Evolutionary conservation across 2,329 filamentous ascomycete species (phyloP).

Genomic region (Cladophialophora psammophila): DNA sequence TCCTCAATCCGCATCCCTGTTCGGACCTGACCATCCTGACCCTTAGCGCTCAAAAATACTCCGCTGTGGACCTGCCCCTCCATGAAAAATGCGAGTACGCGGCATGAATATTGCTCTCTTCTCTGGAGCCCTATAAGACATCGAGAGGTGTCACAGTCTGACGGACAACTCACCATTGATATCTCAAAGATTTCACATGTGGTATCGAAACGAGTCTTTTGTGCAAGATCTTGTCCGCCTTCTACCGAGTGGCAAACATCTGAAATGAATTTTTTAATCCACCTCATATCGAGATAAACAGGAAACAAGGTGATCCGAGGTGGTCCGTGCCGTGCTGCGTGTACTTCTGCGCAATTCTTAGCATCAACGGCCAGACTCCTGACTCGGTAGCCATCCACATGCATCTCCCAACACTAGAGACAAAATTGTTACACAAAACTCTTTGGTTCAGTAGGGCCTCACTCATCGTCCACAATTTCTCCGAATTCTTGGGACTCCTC

Average conservation of each 20-base stretch:
- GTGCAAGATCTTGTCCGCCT: background rate
- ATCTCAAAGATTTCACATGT: background rate
- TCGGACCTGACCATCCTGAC: background rate
- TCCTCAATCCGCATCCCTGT: background rate
- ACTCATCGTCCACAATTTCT: conserved; percentile 49
- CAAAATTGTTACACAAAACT: conserved; percentile 37
- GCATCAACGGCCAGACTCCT: conserved; percentile 6
- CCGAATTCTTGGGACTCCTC: conserved; percentile 47
- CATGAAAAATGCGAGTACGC: background rate
- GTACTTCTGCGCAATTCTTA: background rate
- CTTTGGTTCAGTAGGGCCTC: conserved; percentile 50
- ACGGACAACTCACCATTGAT: background rate
- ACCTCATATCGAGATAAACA: background rate
- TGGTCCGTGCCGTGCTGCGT: background rate
- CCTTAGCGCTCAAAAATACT: conserved; percentile 1
- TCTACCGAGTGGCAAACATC: background rate
- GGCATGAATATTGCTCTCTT: background rate
- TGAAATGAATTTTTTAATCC: background rate
- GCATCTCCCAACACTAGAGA: background rate
- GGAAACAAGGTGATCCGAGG: background rate
- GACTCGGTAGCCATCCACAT: background rate
- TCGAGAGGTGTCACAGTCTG: background rate
- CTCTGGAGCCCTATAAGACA: background rate
- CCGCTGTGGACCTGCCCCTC: conserved; percentile 2
- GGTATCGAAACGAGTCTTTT: background rate